Evolutionary conservation across 2,329 filamentous ascomycete species (phyloP).

Genomic region (Capronia coronata): DNA sequence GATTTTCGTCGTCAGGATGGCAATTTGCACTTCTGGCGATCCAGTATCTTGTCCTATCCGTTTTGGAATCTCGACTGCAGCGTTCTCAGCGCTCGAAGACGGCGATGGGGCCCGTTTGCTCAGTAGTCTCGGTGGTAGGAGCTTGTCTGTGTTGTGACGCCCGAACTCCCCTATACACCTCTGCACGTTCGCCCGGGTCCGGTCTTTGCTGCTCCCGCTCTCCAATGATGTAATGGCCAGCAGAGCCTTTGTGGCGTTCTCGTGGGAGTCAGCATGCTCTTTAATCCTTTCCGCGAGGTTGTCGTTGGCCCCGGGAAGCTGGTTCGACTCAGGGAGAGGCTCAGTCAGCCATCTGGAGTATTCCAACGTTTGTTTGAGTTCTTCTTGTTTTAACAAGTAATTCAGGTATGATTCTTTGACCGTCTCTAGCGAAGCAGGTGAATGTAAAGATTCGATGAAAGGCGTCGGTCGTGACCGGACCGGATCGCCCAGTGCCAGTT

Average conservation of each 20-base stretch:
- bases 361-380: slow-evolving; percentile 60
- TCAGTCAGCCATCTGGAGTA: slow-evolving; percentile 61
- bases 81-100: slow-evolving; percentile 3
- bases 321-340: slow-evolving; percentile 22
- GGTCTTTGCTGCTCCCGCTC: slow-evolving; percentile 72
- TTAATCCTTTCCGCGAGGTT: slow-evolving; percentile 31
- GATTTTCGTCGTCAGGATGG: slow-evolving; percentile 92
- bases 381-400: slow-evolving; percentile 62
- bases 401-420: slow-evolving; percentile 53
- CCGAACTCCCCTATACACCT: slow-evolving; percentile 84
- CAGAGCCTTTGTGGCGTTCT: slow-evolving; percentile 67
- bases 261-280: slow-evolving; percentile 48
- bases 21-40: slow-evolving; percentile 94
- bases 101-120: slow-evolving; percentile 25
- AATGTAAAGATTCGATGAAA: slow-evolving; percentile 70
- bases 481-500: slow-evolving; percentile 64
- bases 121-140: slow-evolving; percentile 56
- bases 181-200: slow-evolving; percentile 72
- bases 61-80: slow-evolving; percentile 28
- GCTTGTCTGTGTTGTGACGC: slow-evolving; percentile 75
- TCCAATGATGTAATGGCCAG: slow-evolving; percentile 69
- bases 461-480: slow-evolving; percentile 72
- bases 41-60: slow-evolving; percentile 89
- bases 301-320: slow-evolving; percentile 37
- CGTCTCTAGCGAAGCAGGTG: slow-evolving; percentile 23